Base-by-base conservation (phyloP, 1,139 yeast genomes). In the Scheffersomyces cryptocercus region DNA sequence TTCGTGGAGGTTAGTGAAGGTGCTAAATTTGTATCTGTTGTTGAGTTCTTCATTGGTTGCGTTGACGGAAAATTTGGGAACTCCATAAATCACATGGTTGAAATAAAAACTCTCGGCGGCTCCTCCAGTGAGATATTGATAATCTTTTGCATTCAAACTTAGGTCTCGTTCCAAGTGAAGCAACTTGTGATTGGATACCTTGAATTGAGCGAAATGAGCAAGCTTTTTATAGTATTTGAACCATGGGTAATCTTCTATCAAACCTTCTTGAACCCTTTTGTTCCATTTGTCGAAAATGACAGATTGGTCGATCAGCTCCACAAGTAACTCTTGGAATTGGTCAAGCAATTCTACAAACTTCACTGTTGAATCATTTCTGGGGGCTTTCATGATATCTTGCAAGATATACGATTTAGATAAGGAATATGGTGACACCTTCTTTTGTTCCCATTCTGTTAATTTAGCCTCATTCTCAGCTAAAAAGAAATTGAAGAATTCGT, bases 241-340 rank as follows among this genome's bases (percentile, higher is more conserved):
- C 88, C 93, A 84, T 1, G 95, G 88, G 52, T 78, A 83, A 54
- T 85, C 95, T 38, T 73, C 67, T 1, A 70, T 63, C 40, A 84
- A 74, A 24, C 74, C 69, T 1, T 62, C 62, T 51, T 79, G 81
- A 12, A 86, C 68, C 2, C 58, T 55, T 9, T 53, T 46, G 32
- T 67, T 68, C 50, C 67, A 68, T 2, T 44, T 48, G 48, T 79
- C 84, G 45, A 74, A 72, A 1, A 45, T 46, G 8, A 54, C 41
- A 7, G 58, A 42, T 42, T 53, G 43, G n/a, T 54, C 39, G 37
- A 58, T 53, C 70, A 75, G 70, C 11, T 57, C 51, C 30, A 63
- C 52, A 29, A 49, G 35, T 3, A 45, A 38, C 3, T 38, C 33
- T 4, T 49, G 39, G 13, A 65, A 49, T 40, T 57, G 58, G n/a